Evolutionary conservation across 331 rosid species (phyloP), one percentile per base, ranked within the genome.

Genomic region (Acacia concinna): DNA sequence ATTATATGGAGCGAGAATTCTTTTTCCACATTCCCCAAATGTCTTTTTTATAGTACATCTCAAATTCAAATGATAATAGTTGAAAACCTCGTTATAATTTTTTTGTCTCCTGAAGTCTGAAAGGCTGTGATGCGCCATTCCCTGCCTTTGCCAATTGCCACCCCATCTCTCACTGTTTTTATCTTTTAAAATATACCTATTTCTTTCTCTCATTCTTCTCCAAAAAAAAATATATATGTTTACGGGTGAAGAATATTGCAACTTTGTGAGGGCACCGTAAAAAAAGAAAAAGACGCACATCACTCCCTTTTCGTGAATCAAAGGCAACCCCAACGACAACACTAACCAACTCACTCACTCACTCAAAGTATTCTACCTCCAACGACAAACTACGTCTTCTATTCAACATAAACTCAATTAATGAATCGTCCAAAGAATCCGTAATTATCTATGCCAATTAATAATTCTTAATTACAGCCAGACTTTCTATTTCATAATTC

Each of bases 221-320:
- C 8, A 35, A 11, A 56, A 27, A n/a, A n/a, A n/a, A n/a, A n/a
- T n/a, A n/a, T n/a, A n/a, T 40, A 27, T 37, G 63, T 27, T 25
- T 37, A 46, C 38, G 4, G 32, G 37, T 71, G 43, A 54, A 59
- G 49, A 80, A 69, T 57, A 77, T 35, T 12, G 71, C 30, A 27
- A 59, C 65, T 59, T 27, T 59, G 34, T 3, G 5, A 8, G 14
- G 23, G 41, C 43, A 51, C 10, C 27, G 6, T 66, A 46, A 23
- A 57, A 38, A 38, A 44, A 18, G 51, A 71, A 60, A 63, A 46
- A 85, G 83, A 84, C 82, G 86, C 71, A 74, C 80, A 80, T 88
- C 90, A 84, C 94, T 84, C 88, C 81, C 99, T 93, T 95, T 95
- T 84, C 97, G 94, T 93, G 98, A 93, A 91, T 85, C 90, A 88